Evolutionary conservation across 495 filamentous ascomycete genomes (phyloP).

Genomic region (Aspergillus cavernicola): DNA sequence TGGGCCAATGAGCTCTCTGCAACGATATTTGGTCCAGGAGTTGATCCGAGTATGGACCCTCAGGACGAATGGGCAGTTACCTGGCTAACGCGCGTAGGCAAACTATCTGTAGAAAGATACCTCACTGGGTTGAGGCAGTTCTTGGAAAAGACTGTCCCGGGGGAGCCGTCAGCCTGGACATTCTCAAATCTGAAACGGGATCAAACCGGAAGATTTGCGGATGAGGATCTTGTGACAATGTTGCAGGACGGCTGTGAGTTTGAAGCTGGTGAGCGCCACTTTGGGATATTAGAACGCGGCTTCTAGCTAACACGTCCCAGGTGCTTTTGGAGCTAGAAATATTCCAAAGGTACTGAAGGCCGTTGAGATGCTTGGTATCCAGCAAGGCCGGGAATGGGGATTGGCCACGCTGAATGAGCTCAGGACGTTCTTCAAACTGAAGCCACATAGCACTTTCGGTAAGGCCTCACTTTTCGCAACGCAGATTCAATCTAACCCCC

Average conservation of each 20-base stretch:
- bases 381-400: conserved; percentile 68
- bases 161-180: conserved; percentile 39
- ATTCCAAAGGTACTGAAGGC: conserved; percentile 63
- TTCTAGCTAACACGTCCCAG: neutral
- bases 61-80: neutral
- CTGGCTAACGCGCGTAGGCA: neutral
- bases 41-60: conserved; percentile 4
- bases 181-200: conserved; percentile 54
- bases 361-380: conserved; percentile 71
- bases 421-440: conserved; percentile 67
- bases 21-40: conserved; percentile 20
- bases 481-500: neutral
- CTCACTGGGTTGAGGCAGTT: conserved; percentile 4
- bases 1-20: conserved; percentile 41
- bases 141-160: conserved; percentile 21
- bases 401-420: conserved; percentile 73
- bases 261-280: conserved; percentile 13
- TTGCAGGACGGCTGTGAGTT: conserved; percentile 51
- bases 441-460: conserved; percentile 64
- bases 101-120: conserved; percentile 1
- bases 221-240: conserved; percentile 59
- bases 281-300: conserved; percentile 18
- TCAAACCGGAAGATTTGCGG: conserved; percentile 53
- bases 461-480: conserved; percentile 47
- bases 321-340: conserved; percentile 56